These are phyloP conservation scores for Phialocephala subalpina DNA, from an alignment of 2,329 filamentous ascomycete genomes.

Conservation along the genomic window DNA sequence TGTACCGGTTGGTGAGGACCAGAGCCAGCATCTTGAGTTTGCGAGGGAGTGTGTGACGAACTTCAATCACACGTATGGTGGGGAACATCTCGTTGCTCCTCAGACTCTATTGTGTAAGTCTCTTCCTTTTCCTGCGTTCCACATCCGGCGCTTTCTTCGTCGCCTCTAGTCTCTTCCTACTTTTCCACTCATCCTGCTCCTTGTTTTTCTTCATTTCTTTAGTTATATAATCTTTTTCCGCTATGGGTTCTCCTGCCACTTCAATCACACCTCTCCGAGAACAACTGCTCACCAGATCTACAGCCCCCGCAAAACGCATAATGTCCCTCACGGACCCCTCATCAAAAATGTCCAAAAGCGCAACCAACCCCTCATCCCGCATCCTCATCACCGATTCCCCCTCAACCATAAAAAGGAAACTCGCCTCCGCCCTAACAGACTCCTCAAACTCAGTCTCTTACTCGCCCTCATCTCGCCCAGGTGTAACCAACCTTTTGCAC, in stretches of 20 bases:
- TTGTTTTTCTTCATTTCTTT: no score
- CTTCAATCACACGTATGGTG: conserved; percentile 80
- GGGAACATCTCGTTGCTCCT: conserved; percentile 67
- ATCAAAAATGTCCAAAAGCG: conserved; percentile 95
- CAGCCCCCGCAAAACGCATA: conserved; percentile 74
- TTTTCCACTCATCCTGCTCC: no score
- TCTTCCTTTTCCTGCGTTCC: background rate
- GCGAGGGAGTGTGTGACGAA: conserved; percentile 83
- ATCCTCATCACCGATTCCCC: conserved; percentile 82
- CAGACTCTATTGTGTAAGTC: conserved; percentile 74
- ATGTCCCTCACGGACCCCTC: conserved; percentile 86
- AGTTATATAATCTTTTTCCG: no score
- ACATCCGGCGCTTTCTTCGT: no score
- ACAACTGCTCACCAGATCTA: no score
- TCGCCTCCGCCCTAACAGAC: conserved; percentile 81
- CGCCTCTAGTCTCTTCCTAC: no score
- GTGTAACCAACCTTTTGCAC: conserved; percentile 86
- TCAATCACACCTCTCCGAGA: no score
- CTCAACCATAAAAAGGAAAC: conserved; percentile 70
- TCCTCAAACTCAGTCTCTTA: conserved; percentile 72
- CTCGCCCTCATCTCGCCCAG: conserved; percentile 73
- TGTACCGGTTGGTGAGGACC: conserved; percentile 96
- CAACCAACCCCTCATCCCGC: conserved; percentile 73
- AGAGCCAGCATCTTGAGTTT: conserved; percentile 93
- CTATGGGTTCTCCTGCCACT: no score